Conservation (phyloP, 257 asterid species). For the Marsdenia floribunda region DNA sequence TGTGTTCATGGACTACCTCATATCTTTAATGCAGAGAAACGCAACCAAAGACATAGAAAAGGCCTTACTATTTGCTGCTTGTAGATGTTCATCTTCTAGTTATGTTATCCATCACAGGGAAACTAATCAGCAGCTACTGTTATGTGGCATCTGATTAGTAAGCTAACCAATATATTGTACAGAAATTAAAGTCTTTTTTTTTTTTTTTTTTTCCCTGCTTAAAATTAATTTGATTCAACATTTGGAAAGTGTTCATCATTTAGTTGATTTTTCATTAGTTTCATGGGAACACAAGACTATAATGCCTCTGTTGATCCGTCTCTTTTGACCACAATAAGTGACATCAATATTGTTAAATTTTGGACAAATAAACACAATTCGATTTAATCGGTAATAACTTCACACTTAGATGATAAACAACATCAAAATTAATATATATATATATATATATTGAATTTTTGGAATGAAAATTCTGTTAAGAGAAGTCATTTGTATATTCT, state of each 20-base stretch:
- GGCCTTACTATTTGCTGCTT: background rate
- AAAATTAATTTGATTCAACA: background rate
- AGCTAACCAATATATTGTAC: background rate
- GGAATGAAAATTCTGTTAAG: too few relatives aligned
- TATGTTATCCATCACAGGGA: background rate
- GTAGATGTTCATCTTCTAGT: background rate
- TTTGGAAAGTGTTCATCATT: background rate
- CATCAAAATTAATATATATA: too few relatives aligned
- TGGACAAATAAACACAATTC: too few relatives aligned
- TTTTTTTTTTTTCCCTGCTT: background rate
- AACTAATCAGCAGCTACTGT: background rate
- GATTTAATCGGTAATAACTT: too few relatives aligned
- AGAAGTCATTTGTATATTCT: too few relatives aligned
- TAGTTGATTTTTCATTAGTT: too few relatives aligned
- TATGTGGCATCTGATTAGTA: background rate
- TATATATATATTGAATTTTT: too few relatives aligned
- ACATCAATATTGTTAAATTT: too few relatives aligned
- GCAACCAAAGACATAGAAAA: background rate
- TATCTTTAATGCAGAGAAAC: background rate
- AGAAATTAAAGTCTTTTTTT: background rate
- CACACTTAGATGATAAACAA: too few relatives aligned
- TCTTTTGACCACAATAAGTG: too few relatives aligned
- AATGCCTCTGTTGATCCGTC: too few relatives aligned
- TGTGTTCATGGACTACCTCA: slow-evolving; percentile 14
- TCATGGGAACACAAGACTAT: too few relatives aligned